These are phyloP conservation scores for Purshia tridentata DNA, from an alignment of 306 rosid genomes.

Conservation along the genomic window DNA sequence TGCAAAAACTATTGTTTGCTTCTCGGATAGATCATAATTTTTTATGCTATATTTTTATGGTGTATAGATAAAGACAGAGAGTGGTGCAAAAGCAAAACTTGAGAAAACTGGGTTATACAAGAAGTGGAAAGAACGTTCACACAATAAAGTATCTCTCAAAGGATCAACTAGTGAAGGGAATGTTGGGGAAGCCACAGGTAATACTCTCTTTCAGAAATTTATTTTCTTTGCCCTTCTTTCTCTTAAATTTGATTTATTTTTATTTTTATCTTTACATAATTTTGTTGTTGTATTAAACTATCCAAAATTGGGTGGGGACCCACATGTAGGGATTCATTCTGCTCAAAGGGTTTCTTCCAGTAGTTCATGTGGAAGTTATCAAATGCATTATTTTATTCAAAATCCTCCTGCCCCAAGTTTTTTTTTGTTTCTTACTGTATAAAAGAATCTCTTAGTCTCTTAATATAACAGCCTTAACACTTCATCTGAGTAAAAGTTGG, in stretches of 20 bases:
- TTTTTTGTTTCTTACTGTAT: not conserved
- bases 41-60: slow-evolving; percentile 12
- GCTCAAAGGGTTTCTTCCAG: not conserved
- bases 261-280: not conserved
- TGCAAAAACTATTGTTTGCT: not conserved
- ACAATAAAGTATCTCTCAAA: slow-evolving; percentile 54
- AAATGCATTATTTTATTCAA: not conserved
- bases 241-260: not conserved
- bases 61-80: slow-evolving; percentile 77
- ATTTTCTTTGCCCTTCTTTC: not conserved
- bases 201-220: not conserved
- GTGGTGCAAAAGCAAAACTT: slow-evolving; percentile 79
- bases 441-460: not conserved
- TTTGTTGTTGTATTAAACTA: not conserved
- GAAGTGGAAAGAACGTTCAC: slow-evolving; percentile 84
- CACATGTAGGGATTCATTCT: not conserved
- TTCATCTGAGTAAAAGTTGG: too few relatives aligned
- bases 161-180: slow-evolving; percentile 49
- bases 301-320: not conserved
- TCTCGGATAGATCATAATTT: not conserved
- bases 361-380: not conserved
- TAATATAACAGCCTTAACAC: too few relatives aligned
- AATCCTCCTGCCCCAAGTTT: not conserved
- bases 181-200: slow-evolving; percentile 57
- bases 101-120: slow-evolving; percentile 83